Evolutionary conservation across 768 basidiomycete species (phyloP).

Genomic region (Leccinum fibrillosum): DNA sequence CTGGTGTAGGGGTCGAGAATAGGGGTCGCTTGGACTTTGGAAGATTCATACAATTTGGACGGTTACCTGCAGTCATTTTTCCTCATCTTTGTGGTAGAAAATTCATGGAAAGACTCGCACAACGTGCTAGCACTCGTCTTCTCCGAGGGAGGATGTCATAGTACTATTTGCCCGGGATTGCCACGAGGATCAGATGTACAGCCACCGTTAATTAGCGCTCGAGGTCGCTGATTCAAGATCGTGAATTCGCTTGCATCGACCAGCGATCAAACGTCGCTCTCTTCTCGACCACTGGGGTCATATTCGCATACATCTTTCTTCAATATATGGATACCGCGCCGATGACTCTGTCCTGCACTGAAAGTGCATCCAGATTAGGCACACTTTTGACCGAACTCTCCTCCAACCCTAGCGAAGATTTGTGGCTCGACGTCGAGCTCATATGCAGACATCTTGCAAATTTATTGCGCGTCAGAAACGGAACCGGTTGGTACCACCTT

Average conservation of each 20-base stretch:
- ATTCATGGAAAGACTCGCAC: not conserved
- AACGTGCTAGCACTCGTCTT: not conserved
- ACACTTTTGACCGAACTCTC: constrained; percentile 33
- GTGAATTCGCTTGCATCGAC: not conserved
- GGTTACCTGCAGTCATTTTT: no score
- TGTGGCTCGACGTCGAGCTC: constrained; percentile 52
- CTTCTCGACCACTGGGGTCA: not conserved
- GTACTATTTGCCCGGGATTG: no score
- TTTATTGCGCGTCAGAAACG: constrained; percentile 54
- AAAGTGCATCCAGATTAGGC: constrained; percentile 31
- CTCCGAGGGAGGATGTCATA: not conserved
- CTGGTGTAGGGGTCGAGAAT: no score
- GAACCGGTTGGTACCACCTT: constrained; percentile 38
- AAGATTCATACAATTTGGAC: no score
- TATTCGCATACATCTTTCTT: not conserved
- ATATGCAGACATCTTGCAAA: constrained; percentile 60
- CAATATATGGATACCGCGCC: constrained; percentile 18
- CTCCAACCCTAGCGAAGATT: constrained; percentile 28
- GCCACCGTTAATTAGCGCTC: not conserved
- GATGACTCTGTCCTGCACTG: constrained; percentile 19
- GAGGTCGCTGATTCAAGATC: not conserved
- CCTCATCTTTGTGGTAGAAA: not conserved
- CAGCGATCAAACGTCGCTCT: not conserved
- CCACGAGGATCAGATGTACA: not conserved
- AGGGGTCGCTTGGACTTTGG: no score